These are phyloP conservation scores for Quercus tomentella DNA, from an alignment of 331 rosid species.

Conservation along the genomic window DNA sequence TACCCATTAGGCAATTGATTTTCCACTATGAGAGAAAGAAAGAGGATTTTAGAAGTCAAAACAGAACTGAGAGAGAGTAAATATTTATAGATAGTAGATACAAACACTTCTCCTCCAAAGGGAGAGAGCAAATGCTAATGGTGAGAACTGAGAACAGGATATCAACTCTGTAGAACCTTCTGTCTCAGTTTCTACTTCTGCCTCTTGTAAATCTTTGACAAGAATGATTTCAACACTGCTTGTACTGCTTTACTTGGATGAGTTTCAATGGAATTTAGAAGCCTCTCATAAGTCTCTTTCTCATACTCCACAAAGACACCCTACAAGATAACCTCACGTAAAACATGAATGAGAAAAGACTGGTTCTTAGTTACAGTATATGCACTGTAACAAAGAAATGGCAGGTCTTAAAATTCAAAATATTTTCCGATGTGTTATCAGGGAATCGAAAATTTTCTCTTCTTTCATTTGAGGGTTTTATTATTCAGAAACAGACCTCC, in stretches of 20 bases:
- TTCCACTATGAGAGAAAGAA: background rate
- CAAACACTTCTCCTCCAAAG: background rate
- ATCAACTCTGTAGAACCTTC: background rate
- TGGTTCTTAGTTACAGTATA: background rate
- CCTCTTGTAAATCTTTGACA: conserved; percentile 72
- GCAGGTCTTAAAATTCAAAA: background rate
- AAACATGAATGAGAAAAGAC: background rate
- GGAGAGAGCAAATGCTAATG: background rate
- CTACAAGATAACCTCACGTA: conserved; percentile 23
- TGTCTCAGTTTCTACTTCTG: conserved; percentile 31
- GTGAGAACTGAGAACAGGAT: background rate
- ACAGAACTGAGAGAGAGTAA: background rate
- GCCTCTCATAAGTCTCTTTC: conserved; percentile 44
- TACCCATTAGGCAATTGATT: background rate
- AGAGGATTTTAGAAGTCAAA: background rate
- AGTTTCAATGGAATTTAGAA: conserved; percentile 54
- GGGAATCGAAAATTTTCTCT: background rate
- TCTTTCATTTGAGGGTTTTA: background rate
- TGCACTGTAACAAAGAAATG: background rate
- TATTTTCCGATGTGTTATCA: background rate
- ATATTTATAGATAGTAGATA: background rate
- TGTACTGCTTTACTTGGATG: conserved; percentile 65
- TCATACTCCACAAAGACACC: conserved; percentile 57
- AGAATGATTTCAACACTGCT: conserved; percentile 64
- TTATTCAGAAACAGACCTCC: background rate